phyloP scores from a whole-genome alignment of 164 flowering plant genomes.

The Nelumbo lutea region DNA sequence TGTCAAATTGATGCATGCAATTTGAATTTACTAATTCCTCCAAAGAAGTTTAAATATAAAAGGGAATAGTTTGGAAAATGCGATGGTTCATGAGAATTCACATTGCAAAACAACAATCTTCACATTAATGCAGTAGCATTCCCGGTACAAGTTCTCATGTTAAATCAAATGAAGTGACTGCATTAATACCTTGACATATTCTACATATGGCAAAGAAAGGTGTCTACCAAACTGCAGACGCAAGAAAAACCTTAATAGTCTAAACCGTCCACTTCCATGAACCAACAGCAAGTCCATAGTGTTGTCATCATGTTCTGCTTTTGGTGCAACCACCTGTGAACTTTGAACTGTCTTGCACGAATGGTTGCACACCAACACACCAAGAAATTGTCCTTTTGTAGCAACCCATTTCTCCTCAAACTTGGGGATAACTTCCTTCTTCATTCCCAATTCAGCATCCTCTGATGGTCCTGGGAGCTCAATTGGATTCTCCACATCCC shows the following conservation, averaged over 20 bases:
- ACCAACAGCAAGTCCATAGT: conserved; percentile 80
- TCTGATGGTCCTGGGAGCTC: conserved; percentile 73
- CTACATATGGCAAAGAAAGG: conserved; percentile 87
- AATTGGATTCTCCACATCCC: conserved; percentile 80
- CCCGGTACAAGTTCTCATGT: neutral
- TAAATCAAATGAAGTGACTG: neutral
- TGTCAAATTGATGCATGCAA: neutral
- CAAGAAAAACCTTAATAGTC: conserved; percentile 73
- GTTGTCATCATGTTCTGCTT: conserved; percentile 89
- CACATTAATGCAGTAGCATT: neutral
- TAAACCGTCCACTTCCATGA: conserved; percentile 81
- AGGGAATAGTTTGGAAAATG: neutral
- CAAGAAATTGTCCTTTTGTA: conserved; percentile 78
- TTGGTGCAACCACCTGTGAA: conserved; percentile 95
- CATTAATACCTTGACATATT: conserved; percentile 77
- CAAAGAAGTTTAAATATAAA: neutral
- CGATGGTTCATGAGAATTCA: neutral
- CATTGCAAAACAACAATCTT: neutral
- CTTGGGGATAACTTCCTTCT: conserved; percentile 37
- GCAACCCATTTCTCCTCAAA: conserved; percentile 69
- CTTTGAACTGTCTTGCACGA: conserved; percentile 94
- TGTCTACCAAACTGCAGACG: conserved; percentile 81
- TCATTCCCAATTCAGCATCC: conserved; percentile 37
- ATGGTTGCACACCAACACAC: conserved; percentile 91
- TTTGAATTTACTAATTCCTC: neutral